phyloP scores from a whole-genome alignment of 1,139 yeast genomes.

The Entelexis paramagnoliae region DNA sequence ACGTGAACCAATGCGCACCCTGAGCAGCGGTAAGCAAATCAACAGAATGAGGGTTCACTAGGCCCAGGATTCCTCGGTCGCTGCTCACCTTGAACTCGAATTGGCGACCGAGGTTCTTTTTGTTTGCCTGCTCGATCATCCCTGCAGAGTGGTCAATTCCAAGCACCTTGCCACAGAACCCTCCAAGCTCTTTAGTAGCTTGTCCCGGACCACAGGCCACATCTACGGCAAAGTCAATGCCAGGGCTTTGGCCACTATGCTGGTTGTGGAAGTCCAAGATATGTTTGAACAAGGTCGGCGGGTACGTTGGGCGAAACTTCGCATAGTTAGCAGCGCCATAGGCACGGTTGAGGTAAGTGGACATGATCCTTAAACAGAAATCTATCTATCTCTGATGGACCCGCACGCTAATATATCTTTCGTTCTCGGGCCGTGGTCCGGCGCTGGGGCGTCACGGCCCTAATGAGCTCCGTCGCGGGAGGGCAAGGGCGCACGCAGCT shows the following conservation, averaged over 20 bases:
- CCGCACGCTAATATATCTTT: background rate
- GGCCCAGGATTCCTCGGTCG: conserved; percentile 29
- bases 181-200: conserved; percentile 49
- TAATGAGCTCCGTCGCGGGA: background rate
- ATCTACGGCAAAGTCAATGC: conserved; percentile 41
- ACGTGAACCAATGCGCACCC: conserved; percentile 70
- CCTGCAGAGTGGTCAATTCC: conserved; percentile 60
- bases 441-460: background rate
- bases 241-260: background rate
- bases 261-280: conserved; percentile 33
- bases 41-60: conserved; percentile 29
- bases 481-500: background rate
- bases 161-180: conserved; percentile 38
- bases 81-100: conserved; percentile 33
- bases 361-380: conserved; percentile 27
- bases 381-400: background rate
- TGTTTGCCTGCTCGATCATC: conserved; percentile 49
- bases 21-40: conserved; percentile 66
- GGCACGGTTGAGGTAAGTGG: conserved; percentile 47
- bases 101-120: conserved; percentile 10
- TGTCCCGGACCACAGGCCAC: conserved; percentile 84
- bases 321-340: conserved; percentile 54
- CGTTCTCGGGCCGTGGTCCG: background rate
- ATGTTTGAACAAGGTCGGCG: conserved; percentile 41
- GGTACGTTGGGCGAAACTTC: conserved; percentile 59